A percentile compares a stretch with the other conserved stretches of the same genome.
Evolutionary conservation across 139 green algal genomes (phyloP).

Genomic region (Desmodesmus armatus): DNA sequence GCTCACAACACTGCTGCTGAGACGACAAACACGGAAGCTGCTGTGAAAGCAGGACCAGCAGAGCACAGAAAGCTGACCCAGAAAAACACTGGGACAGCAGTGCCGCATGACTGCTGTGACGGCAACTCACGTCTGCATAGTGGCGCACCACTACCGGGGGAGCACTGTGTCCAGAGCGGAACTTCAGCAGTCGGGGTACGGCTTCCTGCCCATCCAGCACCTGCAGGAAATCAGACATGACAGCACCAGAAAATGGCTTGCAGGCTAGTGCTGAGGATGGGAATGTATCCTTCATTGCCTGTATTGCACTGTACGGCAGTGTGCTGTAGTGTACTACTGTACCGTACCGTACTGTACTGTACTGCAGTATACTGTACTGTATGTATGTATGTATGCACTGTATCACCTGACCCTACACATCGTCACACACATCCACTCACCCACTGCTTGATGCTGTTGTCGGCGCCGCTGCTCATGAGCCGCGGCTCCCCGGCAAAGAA

Average conservation of each 20-base stretch:
- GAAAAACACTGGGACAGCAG: not conserved
- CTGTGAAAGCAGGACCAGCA: not conserved
- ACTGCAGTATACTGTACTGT: too few relatives aligned
- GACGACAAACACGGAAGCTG: not conserved
- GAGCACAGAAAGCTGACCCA: too few relatives aligned
- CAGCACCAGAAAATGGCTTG: not conserved
- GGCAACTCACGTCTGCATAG: slow-evolving; percentile 71
- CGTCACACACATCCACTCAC: too few relatives aligned
- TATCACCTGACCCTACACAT: too few relatives aligned
- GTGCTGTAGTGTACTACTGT: too few relatives aligned
- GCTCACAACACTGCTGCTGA: too few relatives aligned
- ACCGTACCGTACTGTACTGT: too few relatives aligned
- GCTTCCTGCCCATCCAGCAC: slow-evolving; percentile 79
- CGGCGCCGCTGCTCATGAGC: slow-evolving; percentile 85
- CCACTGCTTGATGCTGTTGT: slow-evolving; percentile 98
- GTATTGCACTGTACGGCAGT: too few relatives aligned
- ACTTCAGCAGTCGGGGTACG: slow-evolving; percentile 84
- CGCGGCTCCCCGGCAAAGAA: slow-evolving; percentile 85
- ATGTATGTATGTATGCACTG: too few relatives aligned
- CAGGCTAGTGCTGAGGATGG: too few relatives aligned
- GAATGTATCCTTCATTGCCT: too few relatives aligned
- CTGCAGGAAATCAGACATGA: not conserved
- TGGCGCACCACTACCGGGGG: slow-evolving; percentile 83
- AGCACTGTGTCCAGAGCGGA: slow-evolving; percentile 88
- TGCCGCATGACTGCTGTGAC: not conserved